These are phyloP conservation scores for Aspergillus proliferans DNA, from an alignment of 2,329 filamentous ascomycete genomes.

Conservation along the genomic window DNA sequence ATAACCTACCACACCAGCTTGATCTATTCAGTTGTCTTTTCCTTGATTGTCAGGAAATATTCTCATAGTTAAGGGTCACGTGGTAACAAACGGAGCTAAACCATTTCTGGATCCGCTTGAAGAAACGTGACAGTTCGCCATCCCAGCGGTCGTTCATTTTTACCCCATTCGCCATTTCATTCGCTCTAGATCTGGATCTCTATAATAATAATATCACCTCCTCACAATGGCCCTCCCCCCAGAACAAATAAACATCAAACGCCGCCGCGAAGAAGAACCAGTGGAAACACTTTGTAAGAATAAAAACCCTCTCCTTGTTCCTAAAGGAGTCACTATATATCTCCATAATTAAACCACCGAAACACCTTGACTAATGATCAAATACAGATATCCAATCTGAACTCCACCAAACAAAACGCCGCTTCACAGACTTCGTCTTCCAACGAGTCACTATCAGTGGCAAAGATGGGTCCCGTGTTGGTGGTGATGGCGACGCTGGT, in stretches of 20 bases:
- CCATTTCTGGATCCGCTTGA: not conserved
- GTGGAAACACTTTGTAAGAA: slow-evolving; percentile 48
- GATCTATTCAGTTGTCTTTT: not conserved
- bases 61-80: not conserved
- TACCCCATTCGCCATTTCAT: not conserved
- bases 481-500: slow-evolving; percentile 6
- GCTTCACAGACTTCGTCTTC: slow-evolving; percentile 45
- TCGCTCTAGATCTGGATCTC: not conserved
- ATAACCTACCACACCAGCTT: too few species aligned
- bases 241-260: slow-evolving; percentile 50
- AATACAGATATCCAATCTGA: slow-evolving; percentile 40
- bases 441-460: slow-evolving; percentile 31
- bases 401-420: slow-evolving; percentile 39
- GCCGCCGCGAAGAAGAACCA: slow-evolving; percentile 51
- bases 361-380: slow-evolving; percentile 5
- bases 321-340: slow-evolving; percentile 7
- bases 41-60: not conserved
- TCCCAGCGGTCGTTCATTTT: not conserved
- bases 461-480: not conserved
- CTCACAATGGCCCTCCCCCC: slow-evolving; percentile 41
- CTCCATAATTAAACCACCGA: not conserved
- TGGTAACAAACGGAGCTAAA: not conserved
- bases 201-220: not conserved
- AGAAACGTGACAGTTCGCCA: not conserved
- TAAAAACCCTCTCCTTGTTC: slow-evolving; percentile 4